These are phyloP conservation scores for Tulasnella sp. DNA, from an alignment of 768 basidiomycete genomes.

Conservation along the genomic window DNA sequence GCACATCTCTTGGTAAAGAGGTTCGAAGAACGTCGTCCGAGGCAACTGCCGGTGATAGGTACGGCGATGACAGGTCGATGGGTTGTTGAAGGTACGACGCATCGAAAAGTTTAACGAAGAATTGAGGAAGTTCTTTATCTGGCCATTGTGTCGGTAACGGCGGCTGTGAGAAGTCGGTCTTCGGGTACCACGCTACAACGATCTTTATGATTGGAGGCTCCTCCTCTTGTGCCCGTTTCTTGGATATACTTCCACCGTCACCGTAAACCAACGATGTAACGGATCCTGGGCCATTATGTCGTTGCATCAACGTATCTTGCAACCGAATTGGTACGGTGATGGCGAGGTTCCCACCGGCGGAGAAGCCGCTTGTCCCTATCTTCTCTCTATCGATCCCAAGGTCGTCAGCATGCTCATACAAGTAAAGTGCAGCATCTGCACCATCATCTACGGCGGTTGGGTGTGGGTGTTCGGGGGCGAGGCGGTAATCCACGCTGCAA, in stretches of 20 bases:
- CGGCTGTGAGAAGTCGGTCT: neutral
- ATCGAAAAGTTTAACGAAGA: conserved; percentile 57
- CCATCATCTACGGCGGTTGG: conserved; percentile 65
- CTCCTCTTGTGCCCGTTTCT: conserved; percentile 43
- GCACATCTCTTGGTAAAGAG: conserved; percentile 51
- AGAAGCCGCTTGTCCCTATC: conserved; percentile 64
- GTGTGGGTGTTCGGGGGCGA: conserved; percentile 60
- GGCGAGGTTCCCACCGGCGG: conserved; percentile 37
- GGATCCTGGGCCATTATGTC: neutral
- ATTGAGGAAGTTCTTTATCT: conserved; percentile 46
- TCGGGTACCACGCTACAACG: neutral
- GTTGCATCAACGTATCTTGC: neutral
- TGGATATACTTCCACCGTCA: conserved; percentile 39
- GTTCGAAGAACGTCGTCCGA: conserved; percentile 42
- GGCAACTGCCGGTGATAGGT: conserved; percentile 55
- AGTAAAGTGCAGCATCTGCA: conserved; percentile 56
- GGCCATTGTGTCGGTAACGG: conserved; percentile 44
- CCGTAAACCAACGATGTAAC: conserved; percentile 56
- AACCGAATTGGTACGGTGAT: neutral
- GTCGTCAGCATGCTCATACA: conserved; percentile 38
- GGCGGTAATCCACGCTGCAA: conserved; percentile 57
- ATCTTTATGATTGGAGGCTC: neutral
- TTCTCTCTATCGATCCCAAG: conserved; percentile 41
- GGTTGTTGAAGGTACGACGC: conserved; percentile 58
- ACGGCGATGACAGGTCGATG: conserved; percentile 48